Conservation (phyloP, 2,329 filamentous ascomycete species). For the Ophiocordyceps camponoti-saundersi region DNA sequence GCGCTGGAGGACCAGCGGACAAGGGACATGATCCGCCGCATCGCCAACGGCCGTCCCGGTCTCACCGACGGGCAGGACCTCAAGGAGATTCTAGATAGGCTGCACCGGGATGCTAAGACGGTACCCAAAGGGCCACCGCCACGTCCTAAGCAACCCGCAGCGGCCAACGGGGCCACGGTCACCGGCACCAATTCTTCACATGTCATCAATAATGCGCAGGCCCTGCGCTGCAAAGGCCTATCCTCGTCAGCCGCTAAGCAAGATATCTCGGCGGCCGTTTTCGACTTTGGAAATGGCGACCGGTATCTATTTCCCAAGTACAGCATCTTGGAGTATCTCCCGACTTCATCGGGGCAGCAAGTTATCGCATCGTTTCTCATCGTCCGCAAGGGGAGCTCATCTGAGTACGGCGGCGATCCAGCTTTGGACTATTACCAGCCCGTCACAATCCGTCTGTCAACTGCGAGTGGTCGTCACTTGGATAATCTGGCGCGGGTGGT, state of each 20-base stretch:
- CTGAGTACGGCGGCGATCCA: slow-evolving; percentile 46
- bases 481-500: slow-evolving; percentile 45
- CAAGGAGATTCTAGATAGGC: slow-evolving; percentile 31
- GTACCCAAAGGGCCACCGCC: slow-evolving; percentile 11
- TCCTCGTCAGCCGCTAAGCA: slow-evolving; percentile 31
- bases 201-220: slow-evolving; percentile 29
- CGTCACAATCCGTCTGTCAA: slow-evolving; percentile 44
- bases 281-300: slow-evolving; percentile 59
- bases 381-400: slow-evolving; percentile 52
- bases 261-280: slow-evolving; percentile 48
- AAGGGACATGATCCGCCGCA: slow-evolving; percentile 33
- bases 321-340: slow-evolving; percentile 54
- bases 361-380: slow-evolving; percentile 64
- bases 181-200: slow-evolving; percentile 4
- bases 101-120: slow-evolving; percentile 25
- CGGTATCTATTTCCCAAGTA: slow-evolving; percentile 66
- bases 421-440: slow-evolving; percentile 61
- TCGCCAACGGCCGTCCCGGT: slow-evolving; percentile 31
- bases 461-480: slow-evolving; percentile 35
- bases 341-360: slow-evolving; percentile 31
- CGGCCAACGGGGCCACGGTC: slow-evolving; percentile 13
- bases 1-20: slow-evolving; percentile 33
- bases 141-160: slow-evolving; percentile 11
- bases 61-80: slow-evolving; percentile 36
- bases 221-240: slow-evolving; percentile 42